phyloP scores from a whole-genome alignment of 2,329 filamentous ascomycete genomes.

The Sarocladium brachiariae region DNA sequence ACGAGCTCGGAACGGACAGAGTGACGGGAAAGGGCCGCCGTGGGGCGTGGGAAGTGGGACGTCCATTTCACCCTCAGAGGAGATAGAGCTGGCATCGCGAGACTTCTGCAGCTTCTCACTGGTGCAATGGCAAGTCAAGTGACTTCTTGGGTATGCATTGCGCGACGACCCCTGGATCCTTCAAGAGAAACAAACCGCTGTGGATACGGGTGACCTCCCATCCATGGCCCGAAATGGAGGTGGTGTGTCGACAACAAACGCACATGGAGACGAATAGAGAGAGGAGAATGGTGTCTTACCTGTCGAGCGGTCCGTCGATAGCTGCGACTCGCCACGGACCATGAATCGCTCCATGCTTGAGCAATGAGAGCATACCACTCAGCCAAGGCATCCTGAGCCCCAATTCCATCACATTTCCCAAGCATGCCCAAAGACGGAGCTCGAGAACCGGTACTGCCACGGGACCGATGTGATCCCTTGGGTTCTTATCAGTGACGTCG shows the following conservation, averaged over 20 bases:
- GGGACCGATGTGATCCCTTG: not conserved
- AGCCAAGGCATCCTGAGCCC: slow-evolving; percentile 87
- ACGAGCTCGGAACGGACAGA: not conserved
- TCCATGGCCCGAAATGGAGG: not conserved
- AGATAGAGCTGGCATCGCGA: not conserved
- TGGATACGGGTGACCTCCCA: not conserved
- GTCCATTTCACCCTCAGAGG: not conserved
- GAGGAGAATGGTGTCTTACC: slow-evolving; percentile 55
- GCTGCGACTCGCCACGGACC: slow-evolving; percentile 71
- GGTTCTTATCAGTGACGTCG: slow-evolving; percentile 1
- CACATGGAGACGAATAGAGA: slow-evolving; percentile 26
- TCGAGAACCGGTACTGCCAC: slow-evolving; percentile 58
- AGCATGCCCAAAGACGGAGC: slow-evolving; percentile 71
- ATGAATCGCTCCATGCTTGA: slow-evolving; percentile 65
- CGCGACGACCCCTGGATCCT: not conserved
- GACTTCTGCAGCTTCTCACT: slow-evolving; percentile 23
- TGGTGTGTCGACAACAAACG: slow-evolving; percentile 2
- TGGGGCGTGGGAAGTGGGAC: not conserved
- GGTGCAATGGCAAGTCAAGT: slow-evolving; percentile 35
- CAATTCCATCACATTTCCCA: slow-evolving; percentile 66
- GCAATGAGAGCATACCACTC: slow-evolving; percentile 63
- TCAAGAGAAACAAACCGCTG: not conserved
- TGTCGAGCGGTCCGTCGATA: slow-evolving; percentile 75
- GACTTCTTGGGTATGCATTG: slow-evolving; percentile 38
- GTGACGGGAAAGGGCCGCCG: not conserved